phyloP scores from a whole-genome alignment of 2,329 filamentous ascomycete species.

The Diplodia scrobiculata region DNA sequence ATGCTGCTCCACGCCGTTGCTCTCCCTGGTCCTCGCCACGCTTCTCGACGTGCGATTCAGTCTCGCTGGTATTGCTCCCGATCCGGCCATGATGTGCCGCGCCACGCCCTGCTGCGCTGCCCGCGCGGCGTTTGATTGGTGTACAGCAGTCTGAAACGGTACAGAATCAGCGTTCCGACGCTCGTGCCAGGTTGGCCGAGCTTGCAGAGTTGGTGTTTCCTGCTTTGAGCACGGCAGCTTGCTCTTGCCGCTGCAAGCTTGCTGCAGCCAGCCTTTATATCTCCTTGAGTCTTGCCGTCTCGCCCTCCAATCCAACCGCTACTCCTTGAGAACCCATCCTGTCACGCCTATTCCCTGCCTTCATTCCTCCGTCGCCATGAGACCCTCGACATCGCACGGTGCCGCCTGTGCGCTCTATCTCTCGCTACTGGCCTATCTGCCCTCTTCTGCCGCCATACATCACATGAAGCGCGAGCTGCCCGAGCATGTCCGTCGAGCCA shows the following conservation, averaged over 20 bases:
- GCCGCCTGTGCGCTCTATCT: conserved; percentile 10
- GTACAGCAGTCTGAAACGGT: neutral
- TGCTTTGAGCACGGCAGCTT: conserved; percentile 9
- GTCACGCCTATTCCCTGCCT: conserved; percentile 4
- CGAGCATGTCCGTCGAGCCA: conserved; percentile 18
- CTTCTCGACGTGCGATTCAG: neutral
- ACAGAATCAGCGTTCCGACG: neutral
- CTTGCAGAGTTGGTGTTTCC: conserved; percentile 17
- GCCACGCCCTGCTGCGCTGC: neutral
- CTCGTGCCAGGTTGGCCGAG: neutral
- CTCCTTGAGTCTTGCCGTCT: neutral
- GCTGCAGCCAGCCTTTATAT: conserved; percentile 20
- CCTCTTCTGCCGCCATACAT: conserved; percentile 30
- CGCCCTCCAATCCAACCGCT: conserved; percentile 5
- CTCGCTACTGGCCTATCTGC: conserved; percentile 2
- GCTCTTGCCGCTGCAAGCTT: conserved; percentile 17
- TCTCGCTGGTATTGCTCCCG: conserved; percentile 3
- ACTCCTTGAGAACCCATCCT: conserved; percentile 5
- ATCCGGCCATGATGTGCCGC: neutral
- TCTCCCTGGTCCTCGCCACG: neutral
- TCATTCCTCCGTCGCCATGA: conserved; percentile 1
- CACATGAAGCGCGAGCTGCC: conserved; percentile 38
- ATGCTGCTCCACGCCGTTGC: neutral
- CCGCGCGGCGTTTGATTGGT: conserved; percentile 3
- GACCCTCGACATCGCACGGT: conserved; percentile 2